A percentile compares a stretch with the other conserved stretches of the same genome.
Evolutionary conservation across 768 basidiomycete genomes (phyloP).

Genomic region (Thelephora aurantiotincta): DNA sequence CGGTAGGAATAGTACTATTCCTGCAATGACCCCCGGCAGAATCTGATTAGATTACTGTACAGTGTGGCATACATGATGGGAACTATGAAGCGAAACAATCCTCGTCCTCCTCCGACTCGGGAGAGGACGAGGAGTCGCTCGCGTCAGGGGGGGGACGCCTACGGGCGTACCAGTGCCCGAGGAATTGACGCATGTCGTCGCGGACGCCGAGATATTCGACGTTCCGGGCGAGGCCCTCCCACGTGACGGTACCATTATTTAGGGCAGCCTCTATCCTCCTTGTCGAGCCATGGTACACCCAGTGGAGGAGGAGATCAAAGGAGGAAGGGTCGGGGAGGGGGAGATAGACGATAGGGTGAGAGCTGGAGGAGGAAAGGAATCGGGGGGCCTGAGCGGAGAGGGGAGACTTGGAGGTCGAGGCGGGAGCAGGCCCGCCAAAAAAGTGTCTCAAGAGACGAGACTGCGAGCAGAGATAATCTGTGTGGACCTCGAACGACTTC

Average conservation of each 20-base stretch:
- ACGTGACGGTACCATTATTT: slow-evolving; percentile 47
- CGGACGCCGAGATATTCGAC: slow-evolving; percentile 78
- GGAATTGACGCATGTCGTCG: slow-evolving; percentile 61
- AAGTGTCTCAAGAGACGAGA: slow-evolving; percentile 60
- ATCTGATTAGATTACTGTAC: no score
- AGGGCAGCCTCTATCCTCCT: slow-evolving; percentile 54
- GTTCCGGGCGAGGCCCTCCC: slow-evolving; percentile 83
- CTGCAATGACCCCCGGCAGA: no score
- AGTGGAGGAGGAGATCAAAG: slow-evolving; percentile 60
- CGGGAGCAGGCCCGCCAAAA: slow-evolving; percentile 49
- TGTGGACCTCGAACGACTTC: no score
- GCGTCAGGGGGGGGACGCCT: slow-evolving; percentile 33
- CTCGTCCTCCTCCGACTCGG: slow-evolving; percentile 14
- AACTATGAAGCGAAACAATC: no score
- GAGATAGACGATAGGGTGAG: slow-evolving; percentile 57
- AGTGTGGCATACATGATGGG: no score
- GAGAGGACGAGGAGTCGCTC: slow-evolving; percentile 22
- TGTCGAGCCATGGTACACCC: slow-evolving; percentile 71
- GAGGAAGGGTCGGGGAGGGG: slow-evolving; percentile 65
- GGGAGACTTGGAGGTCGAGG: slow-evolving; percentile 44
- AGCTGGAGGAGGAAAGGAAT: slow-evolving; percentile 46
- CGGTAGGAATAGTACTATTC: no score
- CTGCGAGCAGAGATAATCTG: no score
- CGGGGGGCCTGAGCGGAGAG: slow-evolving; percentile 40
- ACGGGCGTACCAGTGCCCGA: slow-evolving; percentile 60